Percentiles rank a stretch among this genome's conserved stretches.
These are phyloP conservation scores for Chlamydomonas incerta DNA, from an alignment of 139 green algal genomes.

Conservation along the genomic window DNA sequence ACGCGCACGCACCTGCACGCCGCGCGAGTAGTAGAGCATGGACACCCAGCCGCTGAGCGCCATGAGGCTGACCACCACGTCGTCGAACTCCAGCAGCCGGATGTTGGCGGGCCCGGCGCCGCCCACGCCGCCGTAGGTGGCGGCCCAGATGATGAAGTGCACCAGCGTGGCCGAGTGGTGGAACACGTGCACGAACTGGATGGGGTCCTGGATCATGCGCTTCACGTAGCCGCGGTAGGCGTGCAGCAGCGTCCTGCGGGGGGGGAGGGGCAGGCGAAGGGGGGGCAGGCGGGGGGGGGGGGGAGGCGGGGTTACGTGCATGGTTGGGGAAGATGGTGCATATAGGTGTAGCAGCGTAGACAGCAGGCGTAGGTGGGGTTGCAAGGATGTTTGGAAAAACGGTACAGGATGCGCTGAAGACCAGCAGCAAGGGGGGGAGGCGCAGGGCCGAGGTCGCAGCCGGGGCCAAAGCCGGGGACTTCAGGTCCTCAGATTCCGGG, in stretches of 20 bases:
- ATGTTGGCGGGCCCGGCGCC: conserved; percentile 21
- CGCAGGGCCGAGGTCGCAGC: too few relatives aligned
- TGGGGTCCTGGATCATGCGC: conserved; percentile 63
- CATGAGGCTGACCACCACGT: conserved; percentile 66
- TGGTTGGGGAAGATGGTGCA: background rate
- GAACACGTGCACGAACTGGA: conserved; percentile 60
- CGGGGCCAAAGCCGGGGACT: too few relatives aligned
- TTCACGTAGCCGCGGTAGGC: conserved; percentile 45
- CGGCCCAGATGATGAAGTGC: conserved; percentile 67
- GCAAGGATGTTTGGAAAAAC: too few relatives aligned
- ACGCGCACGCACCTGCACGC: conserved; percentile 18
- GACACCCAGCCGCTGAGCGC: conserved; percentile 59
- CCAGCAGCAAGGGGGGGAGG: too few relatives aligned
- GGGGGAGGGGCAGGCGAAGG: background rate
- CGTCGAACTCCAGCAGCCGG: conserved; percentile 59
- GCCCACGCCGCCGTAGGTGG: conserved; percentile 49
- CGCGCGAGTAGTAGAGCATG: conserved; percentile 59
- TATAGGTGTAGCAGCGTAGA: too few relatives aligned
- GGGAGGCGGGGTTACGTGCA: too few relatives aligned
- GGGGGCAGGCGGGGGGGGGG: too few relatives aligned
- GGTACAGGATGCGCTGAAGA: too few relatives aligned
- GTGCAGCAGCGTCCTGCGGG: conserved; percentile 42
- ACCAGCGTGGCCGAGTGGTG: conserved; percentile 59
- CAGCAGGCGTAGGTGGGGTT: too few relatives aligned
- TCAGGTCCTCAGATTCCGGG: too few relatives aligned